phyloP scores from a whole-genome alignment of 768 basidiomycete genomes.

The Boletus vinaceobasis region DNA sequence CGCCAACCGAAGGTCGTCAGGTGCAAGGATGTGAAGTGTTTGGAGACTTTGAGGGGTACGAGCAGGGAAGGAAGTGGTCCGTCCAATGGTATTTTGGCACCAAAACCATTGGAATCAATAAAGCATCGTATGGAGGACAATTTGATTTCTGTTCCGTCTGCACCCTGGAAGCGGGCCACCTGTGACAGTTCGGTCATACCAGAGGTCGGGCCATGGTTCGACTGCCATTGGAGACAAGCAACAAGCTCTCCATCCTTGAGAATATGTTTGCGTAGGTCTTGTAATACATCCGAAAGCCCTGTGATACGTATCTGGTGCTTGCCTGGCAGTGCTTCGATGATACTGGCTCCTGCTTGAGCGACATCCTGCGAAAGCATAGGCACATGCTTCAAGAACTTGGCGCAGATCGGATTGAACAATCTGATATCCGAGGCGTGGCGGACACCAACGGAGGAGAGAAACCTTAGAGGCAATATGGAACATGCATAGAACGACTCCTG shows the following conservation, averaged over 20 bases:
- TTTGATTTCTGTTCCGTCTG: constrained; percentile 52
- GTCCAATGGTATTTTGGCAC: too few species aligned
- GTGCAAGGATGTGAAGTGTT: constrained; percentile 46
- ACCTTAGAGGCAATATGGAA: not conserved
- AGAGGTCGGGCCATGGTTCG: too few species aligned
- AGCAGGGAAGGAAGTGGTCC: constrained; percentile 75
- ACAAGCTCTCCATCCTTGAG: constrained; percentile 6
- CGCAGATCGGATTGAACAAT: constrained; percentile 64
- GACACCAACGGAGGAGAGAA: constrained; percentile 6
- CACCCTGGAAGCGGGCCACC: too few species aligned
- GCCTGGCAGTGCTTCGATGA: constrained; percentile 25
- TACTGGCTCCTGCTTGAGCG: constrained; percentile 49
- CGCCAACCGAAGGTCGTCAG: constrained; percentile 68
- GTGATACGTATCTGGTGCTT: not conserved
- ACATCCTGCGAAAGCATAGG: constrained; percentile 66
- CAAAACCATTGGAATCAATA: constrained; percentile 41
- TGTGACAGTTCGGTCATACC: too few species aligned
- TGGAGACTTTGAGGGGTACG: constrained; percentile 56
- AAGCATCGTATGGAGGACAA: constrained; percentile 63
- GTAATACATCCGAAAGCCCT: not conserved
- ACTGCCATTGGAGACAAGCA: constrained; percentile 5
- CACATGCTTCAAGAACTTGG: constrained; percentile 71
- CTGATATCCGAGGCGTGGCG: constrained; percentile 26
- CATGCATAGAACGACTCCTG: constrained; percentile 63
- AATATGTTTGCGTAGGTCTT: not conserved